Conservation (phyloP, 352 stramenopile genomes). For the Phytophthora quininea region DNA sequence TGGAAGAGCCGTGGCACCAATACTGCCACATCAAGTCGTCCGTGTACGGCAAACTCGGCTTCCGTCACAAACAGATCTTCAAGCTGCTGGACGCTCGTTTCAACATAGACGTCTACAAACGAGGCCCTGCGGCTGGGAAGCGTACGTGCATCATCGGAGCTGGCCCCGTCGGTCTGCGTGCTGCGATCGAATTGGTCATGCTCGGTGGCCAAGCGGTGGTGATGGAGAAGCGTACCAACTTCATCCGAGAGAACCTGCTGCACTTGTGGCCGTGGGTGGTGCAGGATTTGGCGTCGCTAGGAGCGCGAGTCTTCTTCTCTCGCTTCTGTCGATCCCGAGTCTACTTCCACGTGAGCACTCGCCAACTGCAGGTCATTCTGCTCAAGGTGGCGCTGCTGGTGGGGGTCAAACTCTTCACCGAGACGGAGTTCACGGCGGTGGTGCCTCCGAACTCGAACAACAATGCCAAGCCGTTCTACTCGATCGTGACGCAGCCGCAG, state of each 20-base stretch:
- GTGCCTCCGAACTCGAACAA: constrained; percentile 32
- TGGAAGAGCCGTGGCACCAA: constrained; percentile 48
- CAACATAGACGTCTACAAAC: constrained; percentile 43
- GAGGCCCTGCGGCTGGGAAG: constrained; percentile 47
- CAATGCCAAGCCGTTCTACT: constrained; percentile 58
- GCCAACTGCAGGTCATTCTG: constrained; percentile 78
- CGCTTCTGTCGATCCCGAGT: constrained; percentile 72
- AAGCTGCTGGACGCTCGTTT: constrained; percentile 60
- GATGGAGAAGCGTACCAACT: constrained; percentile 76
- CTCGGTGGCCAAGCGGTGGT: constrained; percentile 69
- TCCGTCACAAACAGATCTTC: constrained; percentile 73
- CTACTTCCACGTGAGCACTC: constrained; percentile 83
- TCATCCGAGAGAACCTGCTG: constrained; percentile 82
- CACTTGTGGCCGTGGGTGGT: constrained; percentile 83
- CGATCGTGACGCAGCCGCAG: constrained; percentile 61
- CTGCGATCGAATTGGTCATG: constrained; percentile 66
- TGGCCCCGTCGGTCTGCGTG: constrained; percentile 69
- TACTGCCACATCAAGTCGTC: constrained; percentile 59
- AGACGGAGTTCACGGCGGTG: constrained; percentile 55
- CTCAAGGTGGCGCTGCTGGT: constrained; percentile 77
- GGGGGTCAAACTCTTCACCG: constrained; percentile 58
- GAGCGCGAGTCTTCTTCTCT: constrained; percentile 74
- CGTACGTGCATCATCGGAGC: constrained; percentile 69
- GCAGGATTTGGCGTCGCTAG: constrained; percentile 74
- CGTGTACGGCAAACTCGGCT: constrained; percentile 54